phyloP scores from a whole-genome alignment of 768 basidiomycete genomes.

The Chalciporus sphaerocephalus region DNA sequence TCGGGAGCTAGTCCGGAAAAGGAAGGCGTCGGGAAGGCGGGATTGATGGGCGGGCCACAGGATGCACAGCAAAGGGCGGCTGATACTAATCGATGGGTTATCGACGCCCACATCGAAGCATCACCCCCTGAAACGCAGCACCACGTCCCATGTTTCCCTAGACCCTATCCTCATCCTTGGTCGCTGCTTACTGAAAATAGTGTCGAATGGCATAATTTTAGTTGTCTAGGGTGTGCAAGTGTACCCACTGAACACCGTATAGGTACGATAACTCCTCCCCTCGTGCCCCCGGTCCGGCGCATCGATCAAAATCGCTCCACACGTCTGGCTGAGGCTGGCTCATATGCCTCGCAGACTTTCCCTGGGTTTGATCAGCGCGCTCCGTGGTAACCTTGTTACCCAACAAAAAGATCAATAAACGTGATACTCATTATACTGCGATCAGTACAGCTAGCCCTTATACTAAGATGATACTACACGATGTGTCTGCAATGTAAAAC shows the following conservation, averaged over 20 bases:
- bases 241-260: not conserved
- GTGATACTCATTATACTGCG: no score
- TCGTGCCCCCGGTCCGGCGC: no score
- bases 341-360: no score
- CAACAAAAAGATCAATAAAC: no score
- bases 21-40: slow-evolving; percentile 20
- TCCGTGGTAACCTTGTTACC: no score
- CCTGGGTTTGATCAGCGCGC: no score
- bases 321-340: no score
- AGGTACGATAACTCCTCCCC: not conserved
- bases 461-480: not conserved
- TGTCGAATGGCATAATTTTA: not conserved
- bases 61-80: slow-evolving; percentile 5
- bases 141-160: slow-evolving; percentile 26
- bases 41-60: slow-evolving; percentile 19
- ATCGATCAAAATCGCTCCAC: not conserved
- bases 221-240: not conserved
- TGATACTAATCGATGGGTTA: slow-evolving; percentile 15
- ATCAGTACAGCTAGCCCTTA: no score
- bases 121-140: not conserved
- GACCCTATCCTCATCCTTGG: slow-evolving; percentile 12
- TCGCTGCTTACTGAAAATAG: not conserved
- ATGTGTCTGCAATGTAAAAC: slow-evolving; percentile 11
- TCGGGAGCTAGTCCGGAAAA: slow-evolving; percentile 15
- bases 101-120: slow-evolving; percentile 10